phyloP scores from a whole-genome alignment of 371 early-diverging fungal genomes.

The Parasitella parasitica region DNA sequence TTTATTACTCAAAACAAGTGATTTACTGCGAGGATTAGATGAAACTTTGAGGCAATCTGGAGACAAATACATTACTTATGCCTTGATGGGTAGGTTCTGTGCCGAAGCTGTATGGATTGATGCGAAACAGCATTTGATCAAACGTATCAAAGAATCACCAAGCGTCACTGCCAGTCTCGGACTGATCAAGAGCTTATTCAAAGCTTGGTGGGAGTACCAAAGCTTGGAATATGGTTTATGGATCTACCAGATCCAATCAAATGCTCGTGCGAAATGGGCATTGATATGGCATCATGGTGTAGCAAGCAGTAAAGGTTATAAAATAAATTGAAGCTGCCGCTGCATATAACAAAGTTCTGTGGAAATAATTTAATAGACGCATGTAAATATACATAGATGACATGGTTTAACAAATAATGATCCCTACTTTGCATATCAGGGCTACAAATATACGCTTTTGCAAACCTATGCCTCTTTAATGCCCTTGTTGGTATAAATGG shows the following conservation, averaged over 20 bases:
- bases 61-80: slow-evolving; percentile 51
- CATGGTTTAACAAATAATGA: no score
- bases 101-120: slow-evolving; percentile 56
- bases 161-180: slow-evolving; percentile 6
- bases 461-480: no score
- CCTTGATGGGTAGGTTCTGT: slow-evolving; percentile 58
- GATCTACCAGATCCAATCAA: slow-evolving; percentile 12
- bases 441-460: no score
- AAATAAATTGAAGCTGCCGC: background rate
- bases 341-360: no score
- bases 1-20: slow-evolving; percentile 89
- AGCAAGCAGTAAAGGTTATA: background rate
- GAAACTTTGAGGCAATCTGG: slow-evolving; percentile 43
- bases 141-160: slow-evolving; percentile 27
- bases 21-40: slow-evolving; percentile 71
- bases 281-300: slow-evolving; percentile 10
- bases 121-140: slow-evolving; percentile 14
- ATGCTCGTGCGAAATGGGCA: slow-evolving; percentile 8
- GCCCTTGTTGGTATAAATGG: slow-evolving; percentile 55
- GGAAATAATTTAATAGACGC: no score
- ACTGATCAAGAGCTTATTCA: background rate
- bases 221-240: slow-evolving; percentile 9
- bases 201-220: slow-evolving; percentile 21
- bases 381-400: no score
- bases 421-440: no score